Evolutionary conservation across 352 stramenopile genomes (phyloP).

Genomic region (Phytophthora europaea): DNA sequence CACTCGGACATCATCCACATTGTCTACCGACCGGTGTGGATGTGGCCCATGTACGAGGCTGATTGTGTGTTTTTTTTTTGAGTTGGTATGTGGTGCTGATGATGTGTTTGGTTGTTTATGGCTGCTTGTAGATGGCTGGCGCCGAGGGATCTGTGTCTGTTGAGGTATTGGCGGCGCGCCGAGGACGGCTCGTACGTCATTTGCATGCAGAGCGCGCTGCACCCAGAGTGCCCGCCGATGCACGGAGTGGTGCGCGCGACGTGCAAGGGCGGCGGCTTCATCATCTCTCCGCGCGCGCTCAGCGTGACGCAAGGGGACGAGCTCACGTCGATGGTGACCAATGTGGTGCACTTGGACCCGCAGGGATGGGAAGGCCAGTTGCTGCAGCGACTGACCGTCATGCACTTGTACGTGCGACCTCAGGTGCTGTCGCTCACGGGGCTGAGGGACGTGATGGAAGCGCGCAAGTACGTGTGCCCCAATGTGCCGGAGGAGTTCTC

Average conservation of each 20-base stretch:
- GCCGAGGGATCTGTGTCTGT: slow-evolving; percentile 72
- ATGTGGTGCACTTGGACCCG: slow-evolving; percentile 78
- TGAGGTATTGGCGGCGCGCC: slow-evolving; percentile 78
- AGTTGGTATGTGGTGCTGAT: not conserved
- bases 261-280: slow-evolving; percentile 71
- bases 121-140: slow-evolving; percentile 60
- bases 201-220: slow-evolving; percentile 79
- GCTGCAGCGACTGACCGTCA: slow-evolving; percentile 63
- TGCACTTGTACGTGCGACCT: slow-evolving; percentile 68
- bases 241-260: slow-evolving; percentile 68
- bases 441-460: slow-evolving; percentile 78
- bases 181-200: slow-evolving; percentile 84
- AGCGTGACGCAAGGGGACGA: slow-evolving; percentile 50
- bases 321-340: slow-evolving; percentile 74
- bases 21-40: slow-evolving; percentile 80
- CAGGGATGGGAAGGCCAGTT: slow-evolving; percentile 72
- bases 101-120: slow-evolving; percentile 4
- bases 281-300: slow-evolving; percentile 59
- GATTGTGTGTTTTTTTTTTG: not conserved
- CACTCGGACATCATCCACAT: slow-evolving; percentile 86
- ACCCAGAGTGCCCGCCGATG: slow-evolving; percentile 76
- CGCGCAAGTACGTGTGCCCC: slow-evolving; percentile 77
- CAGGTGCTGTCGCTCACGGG: slow-evolving; percentile 70
- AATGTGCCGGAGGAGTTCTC: slow-evolving; percentile 77
- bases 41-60: slow-evolving; percentile 71